Conservation (phyloP, 2,329 filamentous ascomycete genomes). For the Rutstroemia sp. region DNA sequence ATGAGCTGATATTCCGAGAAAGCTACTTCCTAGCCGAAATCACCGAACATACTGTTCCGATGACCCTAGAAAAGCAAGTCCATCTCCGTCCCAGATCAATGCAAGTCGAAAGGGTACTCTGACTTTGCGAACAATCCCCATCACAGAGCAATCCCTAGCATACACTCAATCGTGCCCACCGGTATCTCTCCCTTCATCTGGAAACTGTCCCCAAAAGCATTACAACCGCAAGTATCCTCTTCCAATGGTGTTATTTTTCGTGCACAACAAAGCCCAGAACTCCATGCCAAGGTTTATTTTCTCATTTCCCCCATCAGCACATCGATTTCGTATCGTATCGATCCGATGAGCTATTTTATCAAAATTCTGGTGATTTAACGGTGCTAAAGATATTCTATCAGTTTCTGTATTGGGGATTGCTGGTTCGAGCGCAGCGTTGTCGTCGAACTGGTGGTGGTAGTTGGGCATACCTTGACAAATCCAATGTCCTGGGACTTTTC, state of each 20-base stretch:
- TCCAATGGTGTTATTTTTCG: constrained; percentile 1
- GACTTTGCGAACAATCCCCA: constrained; percentile 4
- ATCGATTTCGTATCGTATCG: constrained; percentile 4
- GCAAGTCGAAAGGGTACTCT: constrained; percentile 3
- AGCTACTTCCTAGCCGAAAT: constrained; percentile 8
- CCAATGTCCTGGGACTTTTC: constrained; percentile 68
- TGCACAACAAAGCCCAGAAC: constrained; percentile 11
- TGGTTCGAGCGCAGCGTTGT: not conserved
- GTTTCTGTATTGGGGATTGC: constrained; percentile 1
- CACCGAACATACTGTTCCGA: constrained; percentile 1
- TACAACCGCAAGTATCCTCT: not conserved
- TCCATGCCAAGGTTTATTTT: constrained; percentile 11
- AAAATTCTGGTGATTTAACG: constrained; percentile 19
- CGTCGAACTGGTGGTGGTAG: not conserved
- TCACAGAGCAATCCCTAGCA: constrained; percentile 4
- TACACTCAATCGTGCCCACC: constrained; percentile 1
- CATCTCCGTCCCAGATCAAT: constrained; percentile 8
- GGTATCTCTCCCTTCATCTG: constrained; percentile 7
- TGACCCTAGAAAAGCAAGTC: constrained; percentile 4
- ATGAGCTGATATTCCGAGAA: constrained; percentile 10
- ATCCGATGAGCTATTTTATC: not conserved
- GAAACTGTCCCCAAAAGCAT: constrained; percentile 5
- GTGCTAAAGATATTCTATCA: constrained; percentile 16
- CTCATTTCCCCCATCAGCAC: not conserved
- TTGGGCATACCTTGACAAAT: constrained; percentile 57